Base-by-base conservation (phyloP, 352 stramenopile species). In the Phytophthora pistaciae region DNA sequence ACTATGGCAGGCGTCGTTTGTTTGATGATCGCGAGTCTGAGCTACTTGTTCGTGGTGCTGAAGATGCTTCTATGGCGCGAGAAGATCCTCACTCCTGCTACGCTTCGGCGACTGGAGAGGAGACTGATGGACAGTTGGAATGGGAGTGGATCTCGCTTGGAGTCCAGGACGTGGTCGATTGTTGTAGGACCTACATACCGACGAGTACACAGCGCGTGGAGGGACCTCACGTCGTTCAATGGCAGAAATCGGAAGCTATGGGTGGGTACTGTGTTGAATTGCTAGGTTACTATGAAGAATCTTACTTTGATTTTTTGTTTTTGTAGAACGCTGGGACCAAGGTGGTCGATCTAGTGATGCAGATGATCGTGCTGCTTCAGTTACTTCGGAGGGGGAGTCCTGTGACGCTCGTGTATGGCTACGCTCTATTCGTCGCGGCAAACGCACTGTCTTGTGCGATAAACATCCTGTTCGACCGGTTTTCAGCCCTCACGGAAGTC, bases 401-500 rank as follows among this genome's bases (percentile, higher is more conserved):
- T 5, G 46, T 65, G 0, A 20, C 31, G 8, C 14, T 74, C 13
- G 60, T 61, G 8, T 60, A 65, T 25, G 44, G 52, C 0, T 79
- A 68, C 18, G 55, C 72, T 0, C 25, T 20, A 13, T 65, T 77
- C 48, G 20, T 75, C 13, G 61, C 57, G 2, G 23, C 53, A n/a
- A 79, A 79, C 16, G 55, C 58, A 16, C 27, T 75, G 0, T 75
- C 67, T 1, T 70, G 59, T 23, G 72, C 58, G 16, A 55, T 36
- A 20, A 71, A 68, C 33, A 79, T 79, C 13, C 10, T 69, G 20
- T 46, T 36, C 2, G 38, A 53, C 10, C 46, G 46, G 0, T 50
- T 73, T 27, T 79, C 67, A 3, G 27, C 46, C 2, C 58, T 79
- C 7, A 70, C 60, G 0, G 72, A 79, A 36, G 49, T 76, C 10